Evolutionary conservation across 208 protist species (phyloP).

Genomic region (Leishmania amazonensis): DNA sequence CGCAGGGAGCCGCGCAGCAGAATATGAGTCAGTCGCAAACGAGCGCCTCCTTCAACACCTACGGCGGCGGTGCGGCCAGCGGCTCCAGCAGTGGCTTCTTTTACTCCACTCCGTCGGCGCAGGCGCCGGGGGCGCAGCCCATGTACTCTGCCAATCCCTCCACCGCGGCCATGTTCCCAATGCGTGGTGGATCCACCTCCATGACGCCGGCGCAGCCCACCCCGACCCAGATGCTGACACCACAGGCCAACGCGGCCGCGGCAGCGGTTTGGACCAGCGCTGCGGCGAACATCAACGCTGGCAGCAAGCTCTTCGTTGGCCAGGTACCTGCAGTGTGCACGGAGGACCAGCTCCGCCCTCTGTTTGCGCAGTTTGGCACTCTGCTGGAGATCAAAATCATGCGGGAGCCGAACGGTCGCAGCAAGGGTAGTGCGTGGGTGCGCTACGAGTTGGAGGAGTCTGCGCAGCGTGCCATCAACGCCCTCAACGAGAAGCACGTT

Average conservation of each 20-base stretch:
- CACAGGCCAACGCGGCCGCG: conserved; percentile 5
- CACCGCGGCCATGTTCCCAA: conserved; percentile 22
- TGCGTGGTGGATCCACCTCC: conserved; percentile 18
- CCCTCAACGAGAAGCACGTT: conserved; percentile 77
- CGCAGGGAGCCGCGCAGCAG: conserved; percentile 19
- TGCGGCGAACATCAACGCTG: conserved; percentile 45
- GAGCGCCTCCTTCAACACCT: conserved; percentile 16
- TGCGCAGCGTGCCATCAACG: conserved; percentile 64
- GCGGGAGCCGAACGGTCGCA: conserved; percentile 73
- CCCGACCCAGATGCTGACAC: conserved; percentile 23
- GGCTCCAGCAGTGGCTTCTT: conserved; percentile 20
- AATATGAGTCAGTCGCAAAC: conserved; percentile 13
- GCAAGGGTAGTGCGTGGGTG: conserved; percentile 85
- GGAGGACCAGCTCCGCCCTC: conserved; percentile 74
- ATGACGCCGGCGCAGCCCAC: conserved; percentile 3
- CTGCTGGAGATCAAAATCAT: conserved; percentile 88
- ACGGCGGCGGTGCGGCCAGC: not conserved
- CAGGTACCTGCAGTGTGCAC: conserved; percentile 87
- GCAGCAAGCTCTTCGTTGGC: conserved; percentile 87
- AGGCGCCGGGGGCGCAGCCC: conserved; percentile 17
- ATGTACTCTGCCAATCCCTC: conserved; percentile 27
- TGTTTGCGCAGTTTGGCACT: conserved; percentile 70
- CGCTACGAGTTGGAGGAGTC: conserved; percentile 70
- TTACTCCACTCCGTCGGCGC: conserved; percentile 12
- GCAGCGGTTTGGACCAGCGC: conserved; percentile 25